These are phyloP conservation scores for Acer yangbiense DNA, from an alignment of 345 rosid genomes.

Conservation along the genomic window DNA sequence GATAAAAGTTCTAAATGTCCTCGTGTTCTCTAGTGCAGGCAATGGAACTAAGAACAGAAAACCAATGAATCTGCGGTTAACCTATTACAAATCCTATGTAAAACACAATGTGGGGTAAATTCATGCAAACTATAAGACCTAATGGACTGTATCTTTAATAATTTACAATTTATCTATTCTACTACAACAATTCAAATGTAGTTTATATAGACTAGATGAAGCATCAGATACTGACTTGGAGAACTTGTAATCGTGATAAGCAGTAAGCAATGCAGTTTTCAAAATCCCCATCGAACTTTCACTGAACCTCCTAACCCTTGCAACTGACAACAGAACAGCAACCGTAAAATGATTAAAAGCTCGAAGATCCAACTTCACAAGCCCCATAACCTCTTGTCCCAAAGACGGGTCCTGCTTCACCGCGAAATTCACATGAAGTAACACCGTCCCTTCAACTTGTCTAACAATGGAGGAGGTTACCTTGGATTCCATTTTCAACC, in stretches of 20 bases:
- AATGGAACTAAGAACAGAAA: neutral
- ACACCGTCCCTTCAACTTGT: conserved; percentile 80
- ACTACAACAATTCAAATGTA: neutral
- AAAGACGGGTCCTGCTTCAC: conserved; percentile 92
- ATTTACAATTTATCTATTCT: neutral
- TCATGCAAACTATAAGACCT: neutral
- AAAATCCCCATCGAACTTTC: conserved; percentile 54
- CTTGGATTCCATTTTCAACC: conserved; percentile 50
- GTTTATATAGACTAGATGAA: neutral
- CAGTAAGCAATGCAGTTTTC: conserved; percentile 56
- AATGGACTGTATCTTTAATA: neutral
- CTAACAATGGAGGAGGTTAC: conserved; percentile 54
- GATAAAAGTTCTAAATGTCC: neutral
- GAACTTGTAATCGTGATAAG: conserved; percentile 58
- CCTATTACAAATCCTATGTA: neutral
- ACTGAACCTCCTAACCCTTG: conserved; percentile 69
- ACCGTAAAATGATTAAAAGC: conserved; percentile 70
- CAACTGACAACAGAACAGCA: conserved; percentile 69
- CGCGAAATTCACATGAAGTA: conserved; percentile 85
- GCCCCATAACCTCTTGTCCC: conserved; percentile 67
- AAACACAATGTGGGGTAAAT: neutral
- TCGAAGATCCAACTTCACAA: conserved; percentile 57
- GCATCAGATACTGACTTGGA: conserved; percentile 46
- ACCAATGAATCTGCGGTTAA: neutral
- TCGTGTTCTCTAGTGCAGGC: neutral